These are phyloP conservation scores for Annulohypoxylon truncatum DNA, from an alignment of 2,329 filamentous ascomycete genomes.

Conservation along the genomic window DNA sequence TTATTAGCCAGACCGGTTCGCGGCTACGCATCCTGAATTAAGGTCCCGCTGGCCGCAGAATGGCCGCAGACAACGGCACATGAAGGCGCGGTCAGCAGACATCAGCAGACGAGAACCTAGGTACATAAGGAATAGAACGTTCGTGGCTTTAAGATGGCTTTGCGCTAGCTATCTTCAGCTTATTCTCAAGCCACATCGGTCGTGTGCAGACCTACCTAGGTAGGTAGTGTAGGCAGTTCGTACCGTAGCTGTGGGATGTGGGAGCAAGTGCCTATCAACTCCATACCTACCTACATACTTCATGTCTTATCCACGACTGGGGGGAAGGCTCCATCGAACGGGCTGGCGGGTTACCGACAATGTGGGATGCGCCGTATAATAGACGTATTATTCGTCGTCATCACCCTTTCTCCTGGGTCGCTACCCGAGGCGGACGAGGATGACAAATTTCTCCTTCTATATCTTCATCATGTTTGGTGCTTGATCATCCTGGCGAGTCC, in stretches of 20 bases:
- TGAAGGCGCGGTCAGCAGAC: conserved; percentile 44
- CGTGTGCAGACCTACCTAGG: conserved; percentile 6
- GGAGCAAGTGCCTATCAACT: conserved; percentile 13
- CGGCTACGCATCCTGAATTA: conserved; percentile 32
- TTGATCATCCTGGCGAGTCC: conserved; percentile 21
- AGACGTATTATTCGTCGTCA: conserved; percentile 17
- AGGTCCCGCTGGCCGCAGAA: conserved; percentile 43
- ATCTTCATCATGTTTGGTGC: conserved; percentile 6
- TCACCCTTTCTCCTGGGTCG: conserved; percentile 8
- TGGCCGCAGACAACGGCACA: conserved; percentile 46
- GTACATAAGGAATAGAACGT: conserved; percentile 19
- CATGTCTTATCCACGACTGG: neutral
- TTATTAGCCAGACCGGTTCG: conserved; percentile 29
- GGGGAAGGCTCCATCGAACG: conserved; percentile 9
- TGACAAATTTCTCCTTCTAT: conserved; percentile 9
- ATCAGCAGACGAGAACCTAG: conserved; percentile 31
- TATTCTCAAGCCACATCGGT: conserved; percentile 29
- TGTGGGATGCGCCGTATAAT: conserved; percentile 20
- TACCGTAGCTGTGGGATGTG: conserved; percentile 17
- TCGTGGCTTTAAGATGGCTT: conserved; percentile 23
- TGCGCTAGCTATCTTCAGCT: conserved; percentile 19
- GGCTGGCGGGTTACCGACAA: conserved; percentile 25
- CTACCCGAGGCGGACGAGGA: conserved; percentile 1
- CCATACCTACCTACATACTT: neutral
- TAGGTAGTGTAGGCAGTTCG: neutral